Base-by-base conservation (phyloP, 1,284 basidiomycete genomes). In the Inonotus hispidus region DNA sequence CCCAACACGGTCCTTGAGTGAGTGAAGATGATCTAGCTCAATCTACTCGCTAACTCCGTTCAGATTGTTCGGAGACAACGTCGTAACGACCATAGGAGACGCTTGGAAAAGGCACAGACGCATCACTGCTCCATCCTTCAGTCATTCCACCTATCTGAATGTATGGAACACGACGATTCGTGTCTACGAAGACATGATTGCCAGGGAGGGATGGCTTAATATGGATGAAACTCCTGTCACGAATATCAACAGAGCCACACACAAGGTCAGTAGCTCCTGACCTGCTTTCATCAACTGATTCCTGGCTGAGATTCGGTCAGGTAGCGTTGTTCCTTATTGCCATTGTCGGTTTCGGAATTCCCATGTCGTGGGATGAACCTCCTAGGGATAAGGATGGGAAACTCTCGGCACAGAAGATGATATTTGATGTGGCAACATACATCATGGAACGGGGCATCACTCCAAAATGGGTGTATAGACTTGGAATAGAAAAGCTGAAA, bases 41-140 rank as follows among this genome's bases (percentile, higher is more conserved):
- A 4, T 32, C 32, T 8, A 3, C 4, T 32, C 32, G 8, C 32
- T 32, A 8, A 32, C 4, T 32, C 32, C 4, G 32, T 43, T 35
- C 35, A 72, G 71, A 35, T 58, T 67, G 8, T 70, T 71, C 66
- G 74, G 73, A 14, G 66, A 67, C 10, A 74, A 69, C 60, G 38
- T 75, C n/a, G 61, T 71, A 7, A 67, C 71, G 23, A 62, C 68
- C 0, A 68, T 69, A 43, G 70, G 69, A 4, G 70, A 73, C 1
- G 58, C 56, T 14, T 74, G 73, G 74, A 71, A 66, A 56, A 63
- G 70, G 7, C 72, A 75, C 50, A 58, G 71, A 6, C 65, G 73
- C 13, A 68, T 72, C 21, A 63, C 70, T 29, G 66, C 64, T 1
- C 73, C 73, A 46, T 70, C 71, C 3, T 72, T 74, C 59, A 71